These are phyloP conservation scores for Aspergillus ochraceus DNA, from an alignment of 2,329 filamentous ascomycete genomes.

Conservation along the genomic window DNA sequence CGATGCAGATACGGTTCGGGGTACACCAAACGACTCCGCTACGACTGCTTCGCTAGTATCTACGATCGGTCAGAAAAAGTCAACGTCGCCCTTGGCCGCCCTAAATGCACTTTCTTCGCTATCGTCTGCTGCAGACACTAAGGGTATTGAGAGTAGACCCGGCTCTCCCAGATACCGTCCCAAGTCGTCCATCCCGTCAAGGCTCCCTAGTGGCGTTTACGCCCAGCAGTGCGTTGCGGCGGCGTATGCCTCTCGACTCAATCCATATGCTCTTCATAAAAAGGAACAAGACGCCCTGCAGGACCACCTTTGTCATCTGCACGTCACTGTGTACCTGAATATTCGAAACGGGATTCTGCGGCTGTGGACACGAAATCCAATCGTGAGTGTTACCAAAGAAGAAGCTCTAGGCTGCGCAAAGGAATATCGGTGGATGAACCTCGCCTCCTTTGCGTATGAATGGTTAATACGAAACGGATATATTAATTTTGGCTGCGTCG, in stretches of 20 bases:
- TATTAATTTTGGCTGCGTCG: slow-evolving; percentile 93
- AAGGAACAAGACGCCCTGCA: slow-evolving; percentile 81
- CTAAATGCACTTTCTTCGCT: slow-evolving; percentile 17
- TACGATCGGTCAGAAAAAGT: slow-evolving; percentile 24
- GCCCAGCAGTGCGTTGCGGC: slow-evolving; percentile 89
- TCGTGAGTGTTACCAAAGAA: slow-evolving; percentile 75
- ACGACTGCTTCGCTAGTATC: slow-evolving; percentile 28
- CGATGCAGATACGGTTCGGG: slow-evolving; percentile 20
- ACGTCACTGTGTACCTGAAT: slow-evolving; percentile 94
- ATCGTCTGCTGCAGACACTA: slow-evolving; percentile 17
- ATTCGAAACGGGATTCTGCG: slow-evolving; percentile 92
- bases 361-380: slow-evolving; percentile 84
- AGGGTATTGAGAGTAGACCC: slow-evolving; percentile 25
- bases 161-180: slow-evolving; percentile 60
- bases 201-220: slow-evolving; percentile 73
- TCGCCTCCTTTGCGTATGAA: slow-evolving; percentile 84
- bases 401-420: slow-evolving; percentile 89
- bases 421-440: slow-evolving; percentile 83
- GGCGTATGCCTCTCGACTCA: slow-evolving; percentile 83
- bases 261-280: slow-evolving; percentile 82
- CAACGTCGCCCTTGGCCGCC: slow-evolving; percentile 25
- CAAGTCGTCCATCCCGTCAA: slow-evolving; percentile 78
- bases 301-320: slow-evolving; percentile 77
- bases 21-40: slow-evolving; percentile 27
- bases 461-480: slow-evolving; percentile 91